Conservation (phyloP, 2,329 filamentous ascomycete species). For the Fusarium sp. region DNA sequence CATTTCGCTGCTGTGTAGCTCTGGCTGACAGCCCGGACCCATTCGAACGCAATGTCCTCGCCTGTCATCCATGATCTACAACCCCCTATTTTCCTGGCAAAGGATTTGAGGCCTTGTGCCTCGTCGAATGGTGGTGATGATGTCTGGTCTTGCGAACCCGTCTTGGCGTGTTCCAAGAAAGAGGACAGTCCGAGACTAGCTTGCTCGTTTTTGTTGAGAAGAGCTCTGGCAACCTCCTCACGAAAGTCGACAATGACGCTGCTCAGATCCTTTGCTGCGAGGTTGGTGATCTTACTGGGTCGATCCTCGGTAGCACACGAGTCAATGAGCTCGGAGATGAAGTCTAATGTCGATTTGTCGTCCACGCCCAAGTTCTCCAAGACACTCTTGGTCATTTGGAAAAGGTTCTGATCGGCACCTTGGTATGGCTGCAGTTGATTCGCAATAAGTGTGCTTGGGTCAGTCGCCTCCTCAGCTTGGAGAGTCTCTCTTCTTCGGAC, state of each 20-base stretch:
- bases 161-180: constrained; percentile 73
- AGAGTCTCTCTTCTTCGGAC: constrained; percentile 68
- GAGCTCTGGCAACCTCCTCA: constrained; percentile 64
- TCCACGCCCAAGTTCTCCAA: constrained; percentile 67
- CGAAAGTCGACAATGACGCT: constrained; percentile 62
- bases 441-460: constrained; percentile 64
- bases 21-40: constrained; percentile 62
- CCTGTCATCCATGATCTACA: constrained; percentile 61
- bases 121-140: constrained; percentile 65
- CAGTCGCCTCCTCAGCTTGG: constrained; percentile 63
- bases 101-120: constrained; percentile 62
- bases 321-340: constrained; percentile 63
- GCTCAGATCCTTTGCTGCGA: constrained; percentile 63
- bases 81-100: constrained; percentile 61
- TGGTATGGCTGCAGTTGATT: constrained; percentile 68
- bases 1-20: constrained; percentile 68
- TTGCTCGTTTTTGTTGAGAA: constrained; percentile 66
- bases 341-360: constrained; percentile 59
- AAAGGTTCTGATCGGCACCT: constrained; percentile 67
- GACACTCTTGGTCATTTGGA: constrained; percentile 66
- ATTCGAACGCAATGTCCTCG: constrained; percentile 70
- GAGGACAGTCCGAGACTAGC: constrained; percentile 67
- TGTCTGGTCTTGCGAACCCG: constrained; percentile 62
- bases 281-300: constrained; percentile 59
- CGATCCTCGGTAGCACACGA: constrained; percentile 65